phyloP scores from a whole-genome alignment of 2,329 filamentous ascomycete species.

The Ophiobolus disseminans region DNA sequence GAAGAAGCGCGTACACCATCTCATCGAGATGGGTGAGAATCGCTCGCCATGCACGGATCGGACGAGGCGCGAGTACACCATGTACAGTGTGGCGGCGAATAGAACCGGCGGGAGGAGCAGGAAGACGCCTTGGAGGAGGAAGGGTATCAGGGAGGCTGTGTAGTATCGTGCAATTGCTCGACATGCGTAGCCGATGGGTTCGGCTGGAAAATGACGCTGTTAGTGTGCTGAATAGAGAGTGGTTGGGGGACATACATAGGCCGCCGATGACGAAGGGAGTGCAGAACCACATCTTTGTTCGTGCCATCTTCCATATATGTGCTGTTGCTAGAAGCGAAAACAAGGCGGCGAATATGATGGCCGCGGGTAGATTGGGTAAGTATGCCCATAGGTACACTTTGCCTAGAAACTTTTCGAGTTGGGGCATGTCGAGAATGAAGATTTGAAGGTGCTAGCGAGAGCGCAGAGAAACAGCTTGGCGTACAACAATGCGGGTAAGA shows the following conservation, averaged over 20 bases:
- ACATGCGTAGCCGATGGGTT: slow-evolving; percentile 59
- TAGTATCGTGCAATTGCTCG: slow-evolving; percentile 50
- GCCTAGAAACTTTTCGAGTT: slow-evolving; percentile 17
- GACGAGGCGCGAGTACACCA: slow-evolving; percentile 51
- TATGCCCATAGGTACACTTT: slow-evolving; percentile 39
- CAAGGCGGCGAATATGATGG: slow-evolving; percentile 55
- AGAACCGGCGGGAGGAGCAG: slow-evolving; percentile 52
- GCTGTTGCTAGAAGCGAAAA: slow-evolving; percentile 51
- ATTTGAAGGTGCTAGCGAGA: neutral
- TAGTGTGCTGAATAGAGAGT: neutral
- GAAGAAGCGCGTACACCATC: slow-evolving; percentile 60
- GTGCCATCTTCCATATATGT: slow-evolving; percentile 53
- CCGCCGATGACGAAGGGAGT: slow-evolving; percentile 56
- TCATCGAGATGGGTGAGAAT: slow-evolving; percentile 50
- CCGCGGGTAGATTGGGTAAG: slow-evolving; percentile 53
- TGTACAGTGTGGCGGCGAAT: slow-evolving; percentile 55
- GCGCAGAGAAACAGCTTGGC: neutral
- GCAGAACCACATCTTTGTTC: slow-evolving; percentile 55
- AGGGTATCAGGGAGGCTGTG: slow-evolving; percentile 38
- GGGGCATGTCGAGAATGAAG: slow-evolving; percentile 8
- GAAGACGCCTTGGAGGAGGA: slow-evolving; percentile 49
- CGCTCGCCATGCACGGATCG: slow-evolving; percentile 44
- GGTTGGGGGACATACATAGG: slow-evolving; percentile 52
- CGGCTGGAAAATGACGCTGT: slow-evolving; percentile 47
- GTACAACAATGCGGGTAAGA: neutral